Evolutionary conservation across 345 rosid species (phyloP), one percentile per base, ranked within the genome.

Genomic region (Dipteronia sinensis): DNA sequence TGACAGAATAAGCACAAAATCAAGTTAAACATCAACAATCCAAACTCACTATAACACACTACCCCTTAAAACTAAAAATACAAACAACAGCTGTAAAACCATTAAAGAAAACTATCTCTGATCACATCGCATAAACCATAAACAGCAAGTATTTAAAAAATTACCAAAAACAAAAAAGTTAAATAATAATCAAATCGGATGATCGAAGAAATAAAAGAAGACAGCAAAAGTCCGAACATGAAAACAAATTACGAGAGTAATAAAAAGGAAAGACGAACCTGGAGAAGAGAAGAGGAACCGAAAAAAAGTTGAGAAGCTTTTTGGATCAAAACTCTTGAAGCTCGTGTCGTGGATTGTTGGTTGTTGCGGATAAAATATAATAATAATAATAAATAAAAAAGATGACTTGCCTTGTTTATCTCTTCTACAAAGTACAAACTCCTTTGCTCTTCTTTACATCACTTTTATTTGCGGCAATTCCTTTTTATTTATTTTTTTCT

Each of bases 251-350:
- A 47, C 0, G 0, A 25, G 69, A 49, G 13, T 25, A 44, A 27
- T n/a, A 63, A 69, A 55, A 65, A 63, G 34, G 65, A 82, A 47
- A 73, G 63, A 19, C 66, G 17, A 73, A 82, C 85, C 82, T 82
- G 69, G 56, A n/a, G 62, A 65, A 74, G 38, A n/a, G 62, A 65
- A 74, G 79, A 69, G 61, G 49, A 74, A 78, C 40, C 65, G 12
- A 47, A 9, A 71, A 31, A 56, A 53, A 29, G 38, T 2, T 7
- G 40, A 29, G 13, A 59, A 40, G 71, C n/a, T 71, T 47, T 53
- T 66, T 12, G 27, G 61, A 72, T 61, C 70, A 23, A 72, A 77
- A 72, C 65, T 65, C 70, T 61, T 76, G 38, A 31, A 65, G 58
- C 73, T 58, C 23, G 59, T 67, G 75, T 58, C 23, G 59, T 67